Evolutionary conservation across 352 stramenopile genomes (phyloP).

Genomic region (Pythium folliculosum): DNA sequence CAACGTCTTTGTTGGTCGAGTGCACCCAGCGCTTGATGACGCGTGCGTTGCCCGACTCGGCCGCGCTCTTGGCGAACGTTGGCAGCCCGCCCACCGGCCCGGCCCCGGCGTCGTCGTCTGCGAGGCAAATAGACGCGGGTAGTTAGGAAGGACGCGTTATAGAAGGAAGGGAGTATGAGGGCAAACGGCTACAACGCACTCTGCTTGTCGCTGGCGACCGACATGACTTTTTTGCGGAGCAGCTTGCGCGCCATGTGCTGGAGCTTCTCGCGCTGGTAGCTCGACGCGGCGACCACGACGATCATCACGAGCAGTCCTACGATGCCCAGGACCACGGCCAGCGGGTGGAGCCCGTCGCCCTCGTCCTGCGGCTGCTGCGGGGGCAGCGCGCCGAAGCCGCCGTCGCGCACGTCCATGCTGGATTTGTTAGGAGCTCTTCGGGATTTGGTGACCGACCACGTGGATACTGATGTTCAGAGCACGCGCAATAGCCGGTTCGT

Average conservation of each 20-base stretch:
- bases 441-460: conserved; percentile 14
- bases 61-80: conserved; percentile 63
- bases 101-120: conserved; percentile 33
- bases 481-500: conserved; percentile 10
- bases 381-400: conserved; percentile 9
- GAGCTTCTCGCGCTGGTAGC: conserved; percentile 78
- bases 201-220: conserved; percentile 45
- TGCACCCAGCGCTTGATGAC: conserved; percentile 84
- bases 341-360: conserved; percentile 51
- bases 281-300: conserved; percentile 68
- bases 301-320: conserved; percentile 60
- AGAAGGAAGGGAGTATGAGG: too few species aligned
- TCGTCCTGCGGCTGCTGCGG: conserved; percentile 5
- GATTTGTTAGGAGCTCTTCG: background rate
- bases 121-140: too few species aligned
- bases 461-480: conserved; percentile 20
- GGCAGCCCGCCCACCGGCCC: conserved; percentile 46
- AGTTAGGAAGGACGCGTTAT: background rate
- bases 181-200: too few species aligned
- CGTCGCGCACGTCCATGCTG: background rate
- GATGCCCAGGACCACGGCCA: conserved; percentile 65
- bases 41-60: conserved; percentile 71
- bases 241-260: conserved; percentile 82
- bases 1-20: conserved; percentile 63
- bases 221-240: conserved; percentile 65